Evolutionary conservation across 192 early-diverging fungal genomes (phyloP).

Genomic region (Gryganskiella cystojenkinii): DNA sequence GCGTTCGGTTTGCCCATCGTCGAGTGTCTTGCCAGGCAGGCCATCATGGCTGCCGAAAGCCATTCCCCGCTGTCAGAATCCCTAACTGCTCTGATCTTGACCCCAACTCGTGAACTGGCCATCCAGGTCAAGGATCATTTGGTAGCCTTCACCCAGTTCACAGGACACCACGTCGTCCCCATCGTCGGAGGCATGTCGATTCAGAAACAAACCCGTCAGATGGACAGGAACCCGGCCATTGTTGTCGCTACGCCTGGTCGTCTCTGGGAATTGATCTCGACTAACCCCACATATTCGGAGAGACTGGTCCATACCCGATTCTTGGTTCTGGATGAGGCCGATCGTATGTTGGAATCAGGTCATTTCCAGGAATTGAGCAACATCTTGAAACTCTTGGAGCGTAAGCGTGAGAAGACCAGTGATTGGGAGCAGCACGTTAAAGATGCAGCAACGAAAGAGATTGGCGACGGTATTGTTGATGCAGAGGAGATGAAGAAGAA

Average conservation of each 20-base stretch:
- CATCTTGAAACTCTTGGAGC: conserved; percentile 66
- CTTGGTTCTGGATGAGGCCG: conserved; percentile 86
- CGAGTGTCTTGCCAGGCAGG: conserved; percentile 69
- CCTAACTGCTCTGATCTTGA: conserved; percentile 79
- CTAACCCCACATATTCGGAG: conserved; percentile 65
- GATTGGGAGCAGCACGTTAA: conserved; percentile 45
- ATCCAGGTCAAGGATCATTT: conserved; percentile 94
- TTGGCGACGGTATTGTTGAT: conserved; percentile 9
- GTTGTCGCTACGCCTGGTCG: conserved; percentile 88
- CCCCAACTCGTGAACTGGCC: conserved; percentile 96
- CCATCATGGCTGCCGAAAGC: conserved; percentile 16
- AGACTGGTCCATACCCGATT: conserved; percentile 71
- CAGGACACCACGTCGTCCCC: conserved; percentile 69
- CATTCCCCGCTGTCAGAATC: conserved; percentile 27
- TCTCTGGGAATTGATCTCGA: conserved; percentile 68
- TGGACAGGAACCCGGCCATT: conserved; percentile 74
- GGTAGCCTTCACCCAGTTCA: conserved; percentile 51
- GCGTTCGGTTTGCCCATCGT: conserved; percentile 96
- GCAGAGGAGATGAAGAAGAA: conserved; percentile 19
- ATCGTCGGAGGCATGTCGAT: conserved; percentile 96
- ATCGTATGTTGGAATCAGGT: conserved; percentile 84
- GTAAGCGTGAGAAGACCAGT: conserved; percentile 53
- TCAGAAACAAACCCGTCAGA: conserved; percentile 87
- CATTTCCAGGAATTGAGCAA: conserved; percentile 79
- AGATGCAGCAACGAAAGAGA: neutral